Evolutionary conservation across 768 basidiomycete genomes (phyloP), one percentile per base, ranked within the genome.

Genomic region (Rhodotorula taiwanensis): DNA sequence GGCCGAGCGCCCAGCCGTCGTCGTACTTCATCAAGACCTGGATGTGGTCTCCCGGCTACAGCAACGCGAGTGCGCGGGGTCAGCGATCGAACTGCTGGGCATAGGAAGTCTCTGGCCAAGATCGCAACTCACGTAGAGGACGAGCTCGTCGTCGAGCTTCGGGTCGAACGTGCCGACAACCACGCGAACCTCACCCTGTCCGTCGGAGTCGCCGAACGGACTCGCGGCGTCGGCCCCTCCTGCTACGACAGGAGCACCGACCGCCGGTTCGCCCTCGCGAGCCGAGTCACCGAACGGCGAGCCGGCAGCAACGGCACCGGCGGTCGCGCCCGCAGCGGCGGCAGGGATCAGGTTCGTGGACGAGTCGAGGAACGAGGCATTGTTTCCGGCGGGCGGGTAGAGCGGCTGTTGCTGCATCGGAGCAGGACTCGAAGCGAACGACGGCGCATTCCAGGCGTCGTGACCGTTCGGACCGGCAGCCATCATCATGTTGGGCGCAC

Each of bases 11-110:
- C 67, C 71, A 72, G 9, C 71, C 71, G 50, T 72, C 71, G 43
- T 73, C 72, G 67, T 72, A 73, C 57, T 66, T 58, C 60, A 73
- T 65, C 21, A 73, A 52, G 28, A 73, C 67, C 52, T 70, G 69
- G 23, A 73, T 55, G 28, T 49, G 58, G 64, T 73, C 71, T 25
- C 68, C 71, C 25, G 69, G 69, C 68, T 64, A 49, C 28, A 25
- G n/a, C 21, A 28, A n/a, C n/a, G 6, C 5, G 23, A 28, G 18
- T 21, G 20, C 1, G 27, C n/a, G 36, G 36, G 36, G 51, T 52
- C 51, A 52, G 51, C 43, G 23, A 42, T 14, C 30, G 47, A 31
- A 34, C 33, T n/a, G 21, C 8, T 25, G n/a, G 14, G 39, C 16
- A 20, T 13, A 41, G 34, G 30, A n/a, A n/a, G n/a, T n/a, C n/a